Conservation (phyloP, 2,329 filamentous ascomycete genomes). For the Orbilia oligospora region DNA sequence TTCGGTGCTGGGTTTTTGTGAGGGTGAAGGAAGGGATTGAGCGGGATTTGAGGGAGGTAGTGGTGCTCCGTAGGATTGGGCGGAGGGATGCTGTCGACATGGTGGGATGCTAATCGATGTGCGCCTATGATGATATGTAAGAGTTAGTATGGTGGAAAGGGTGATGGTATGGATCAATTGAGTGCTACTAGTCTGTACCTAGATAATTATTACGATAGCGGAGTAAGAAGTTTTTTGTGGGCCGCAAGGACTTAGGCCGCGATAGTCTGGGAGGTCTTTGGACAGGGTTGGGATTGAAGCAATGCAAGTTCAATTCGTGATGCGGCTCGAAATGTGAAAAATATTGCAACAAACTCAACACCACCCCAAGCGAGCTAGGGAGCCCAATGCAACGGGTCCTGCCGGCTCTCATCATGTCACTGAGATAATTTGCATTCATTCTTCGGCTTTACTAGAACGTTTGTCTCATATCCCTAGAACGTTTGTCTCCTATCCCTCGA, state of each 20-base stretch:
- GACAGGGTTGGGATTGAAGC: conserved; percentile 9
- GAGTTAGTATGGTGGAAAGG: not conserved
- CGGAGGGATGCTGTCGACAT: conserved; percentile 62
- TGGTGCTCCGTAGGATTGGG: conserved; percentile 59
- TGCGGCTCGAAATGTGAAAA: conserved; percentile 53
- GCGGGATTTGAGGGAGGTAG: conserved; percentile 30
- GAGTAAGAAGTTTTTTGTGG: not conserved
- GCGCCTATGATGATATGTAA: not conserved
- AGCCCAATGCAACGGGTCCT: not conserved
- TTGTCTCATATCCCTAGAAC: too few relatives aligned
- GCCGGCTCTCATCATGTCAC: not conserved
- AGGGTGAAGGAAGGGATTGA: conserved; percentile 62
- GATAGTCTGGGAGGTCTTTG: not conserved
- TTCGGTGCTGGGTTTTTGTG: conserved; percentile 76
- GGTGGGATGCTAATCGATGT: not conserved
- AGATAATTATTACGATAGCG: not conserved
- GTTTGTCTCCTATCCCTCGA: too few relatives aligned
- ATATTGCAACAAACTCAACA: conserved; percentile 50
- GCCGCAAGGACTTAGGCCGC: not conserved
- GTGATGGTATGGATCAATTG: conserved; percentile 24
- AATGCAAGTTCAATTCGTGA: conserved; percentile 28
- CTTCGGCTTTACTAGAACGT: too few relatives aligned
- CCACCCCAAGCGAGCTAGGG: not conserved
- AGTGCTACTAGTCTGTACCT: not conserved
- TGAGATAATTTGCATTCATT: too few relatives aligned